Conservation (phyloP, 768 basidiomycete species). For the Hypholoma fasciculare region DNA sequence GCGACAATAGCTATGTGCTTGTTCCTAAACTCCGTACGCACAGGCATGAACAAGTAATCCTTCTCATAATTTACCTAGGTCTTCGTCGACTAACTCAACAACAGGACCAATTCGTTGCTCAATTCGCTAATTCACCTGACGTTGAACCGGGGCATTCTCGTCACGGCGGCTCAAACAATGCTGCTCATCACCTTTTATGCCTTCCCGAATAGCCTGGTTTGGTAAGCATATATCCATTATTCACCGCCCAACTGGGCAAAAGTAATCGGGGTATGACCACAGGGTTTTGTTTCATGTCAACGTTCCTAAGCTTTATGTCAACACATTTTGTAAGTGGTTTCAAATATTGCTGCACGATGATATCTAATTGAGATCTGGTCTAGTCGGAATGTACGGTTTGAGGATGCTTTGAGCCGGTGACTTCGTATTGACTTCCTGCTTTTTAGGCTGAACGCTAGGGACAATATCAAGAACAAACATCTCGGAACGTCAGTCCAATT, state of each 20-base stretch:
- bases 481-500: constrained; percentile 1
- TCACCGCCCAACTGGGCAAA: neutral
- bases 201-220: neutral
- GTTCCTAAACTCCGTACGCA: constrained; percentile 5
- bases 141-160: constrained; percentile 3
- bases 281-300: constrained; percentile 7
- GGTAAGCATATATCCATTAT: neutral
- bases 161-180: constrained; percentile 2
- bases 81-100: neutral
- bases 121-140: constrained; percentile 1
- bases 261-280: neutral
- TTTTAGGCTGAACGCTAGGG: constrained; percentile 1
- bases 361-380: neutral
- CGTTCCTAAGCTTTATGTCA: constrained; percentile 4
- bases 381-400: neutral
- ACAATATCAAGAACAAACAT: constrained; percentile 3
- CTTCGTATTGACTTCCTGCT: neutral
- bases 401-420: neutral
- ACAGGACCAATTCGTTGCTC: constrained; percentile 2
- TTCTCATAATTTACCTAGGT: neutral
- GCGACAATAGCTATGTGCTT: constrained; percentile 4
- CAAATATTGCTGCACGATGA: neutral
- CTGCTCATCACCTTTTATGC: constrained; percentile 5
- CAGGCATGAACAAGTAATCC: constrained; percentile 3
- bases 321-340: constrained; percentile 3